Base-by-base conservation (phyloP, 768 basidiomycete genomes). In the Macrolepiota albuminosa region DNA sequence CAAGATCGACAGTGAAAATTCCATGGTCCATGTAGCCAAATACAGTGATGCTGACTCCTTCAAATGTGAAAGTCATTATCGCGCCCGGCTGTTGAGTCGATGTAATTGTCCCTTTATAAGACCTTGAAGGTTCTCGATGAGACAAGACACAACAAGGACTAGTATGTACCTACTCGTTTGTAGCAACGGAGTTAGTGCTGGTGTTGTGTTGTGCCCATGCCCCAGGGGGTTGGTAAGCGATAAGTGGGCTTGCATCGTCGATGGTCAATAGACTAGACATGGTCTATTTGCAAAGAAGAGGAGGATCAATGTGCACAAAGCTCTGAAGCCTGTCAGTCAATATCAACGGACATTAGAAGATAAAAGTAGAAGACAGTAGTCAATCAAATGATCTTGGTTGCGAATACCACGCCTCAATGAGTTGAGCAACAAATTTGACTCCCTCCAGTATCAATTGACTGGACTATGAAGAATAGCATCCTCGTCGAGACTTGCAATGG, bases 61-160 rank as follows among this genome's bases (percentile, higher is more conserved):
- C 60, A 21, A 61, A 61, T 13, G 51, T 61, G 29, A 61, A 61
- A 13, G 56, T 46, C 43, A 61, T 53, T 13, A 56, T 57, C n/a
- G 56, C 60, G 11, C 52, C 56, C 16, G 36, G 7, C 33, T 54
- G 56, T 31, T 52, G n/a, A 29, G 56, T 52, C 31, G 46, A 34
- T 9, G 43, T 54, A 39, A 48, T 58, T 34, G 60, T 61, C 16
- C 26, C 18, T 11, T 45, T 1, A 29, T 54, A 58, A 7, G 53
- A 61, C 24, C 60, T 61, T 21, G 6, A 33, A 37, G 39, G 9
- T 40, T 24, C 26, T 56, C 45, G 36, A 36, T 24, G 54, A 43
- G 40, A 6, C 33, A 2, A 31, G 24, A 39, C 11, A 8, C 7
- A 9, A 46, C 29, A 56, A 18, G 21, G 42, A 56, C 26, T 1